phyloP scores from a whole-genome alignment of 1,284 basidiomycete species.

The Cronartium quercuum region DNA sequence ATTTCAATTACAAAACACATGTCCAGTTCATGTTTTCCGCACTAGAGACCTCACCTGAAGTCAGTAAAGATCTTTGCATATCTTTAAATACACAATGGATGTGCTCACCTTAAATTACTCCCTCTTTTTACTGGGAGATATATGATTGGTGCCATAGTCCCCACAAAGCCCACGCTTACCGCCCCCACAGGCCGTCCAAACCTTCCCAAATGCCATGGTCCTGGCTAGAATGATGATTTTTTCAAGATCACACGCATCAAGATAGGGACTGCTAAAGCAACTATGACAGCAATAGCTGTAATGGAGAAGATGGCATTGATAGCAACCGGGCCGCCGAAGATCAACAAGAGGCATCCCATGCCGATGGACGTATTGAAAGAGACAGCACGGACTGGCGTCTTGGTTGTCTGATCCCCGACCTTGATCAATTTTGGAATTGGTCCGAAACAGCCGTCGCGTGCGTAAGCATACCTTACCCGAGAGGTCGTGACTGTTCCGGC shows the following conservation, averaged over 20 bases:
- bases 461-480: constrained; percentile 66
- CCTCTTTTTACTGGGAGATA: constrained; percentile 56
- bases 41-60: constrained; percentile 59
- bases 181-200: constrained; percentile 60
- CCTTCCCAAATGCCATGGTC: constrained; percentile 59
- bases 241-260: constrained; percentile 65
- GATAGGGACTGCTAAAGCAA: constrained; percentile 64
- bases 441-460: constrained; percentile 61
- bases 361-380: constrained; percentile 63
- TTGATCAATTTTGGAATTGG: constrained; percentile 66
- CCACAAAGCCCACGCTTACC: constrained; percentile 61
- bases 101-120: constrained; percentile 57
- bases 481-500: constrained; percentile 68
- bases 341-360: constrained; percentile 60
- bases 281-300: constrained; percentile 59
- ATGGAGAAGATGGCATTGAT: constrained; percentile 54
- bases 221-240: constrained; percentile 56
- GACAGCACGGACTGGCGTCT: constrained; percentile 65
- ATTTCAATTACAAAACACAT: background rate
- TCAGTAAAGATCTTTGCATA: background rate
- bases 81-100: background rate
- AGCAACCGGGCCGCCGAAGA: constrained; percentile 62
- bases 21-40: background rate
- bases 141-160: constrained; percentile 60
- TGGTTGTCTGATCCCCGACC: constrained; percentile 56